phyloP scores from a whole-genome alignment of 139 green algal species.

The Tetradesmus lagerheimii region DNA sequence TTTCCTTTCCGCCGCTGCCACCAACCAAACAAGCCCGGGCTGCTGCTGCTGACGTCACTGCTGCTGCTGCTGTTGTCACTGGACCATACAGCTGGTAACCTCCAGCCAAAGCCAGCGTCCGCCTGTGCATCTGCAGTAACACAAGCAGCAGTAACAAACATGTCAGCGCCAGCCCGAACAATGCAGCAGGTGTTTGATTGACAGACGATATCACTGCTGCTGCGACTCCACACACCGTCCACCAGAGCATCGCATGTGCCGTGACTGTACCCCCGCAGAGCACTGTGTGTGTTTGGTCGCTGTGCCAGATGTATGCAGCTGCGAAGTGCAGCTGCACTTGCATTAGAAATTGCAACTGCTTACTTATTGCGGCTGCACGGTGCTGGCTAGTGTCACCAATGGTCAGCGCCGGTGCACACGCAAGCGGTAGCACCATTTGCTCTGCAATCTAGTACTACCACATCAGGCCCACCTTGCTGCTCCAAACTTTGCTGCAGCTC shows the following conservation, averaged over 20 bases:
- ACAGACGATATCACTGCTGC: not conserved
- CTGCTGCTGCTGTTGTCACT: not conserved
- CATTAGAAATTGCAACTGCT: too few relatives aligned
- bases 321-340: not conserved
- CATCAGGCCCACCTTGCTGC: slow-evolving; percentile 8
- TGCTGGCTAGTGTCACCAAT: not conserved
- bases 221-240: not conserved
- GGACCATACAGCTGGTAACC: not conserved
- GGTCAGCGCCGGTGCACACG: not conserved
- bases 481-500: slow-evolving; percentile 42
- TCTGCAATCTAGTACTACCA: not conserved
- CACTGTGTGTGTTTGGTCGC: too few relatives aligned
- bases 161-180: not conserved
- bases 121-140: not conserved
- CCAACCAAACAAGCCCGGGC: slow-evolving; percentile 25
- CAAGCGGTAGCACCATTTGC: not conserved
- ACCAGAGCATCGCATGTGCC: too few relatives aligned
- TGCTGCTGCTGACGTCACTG: not conserved
- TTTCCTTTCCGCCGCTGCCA: slow-evolving; percentile 24
- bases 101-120: not conserved
- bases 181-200: too few relatives aligned
- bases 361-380: not conserved
- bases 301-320: too few relatives aligned
- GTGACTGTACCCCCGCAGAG: not conserved
- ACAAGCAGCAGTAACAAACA: not conserved